A percentile compares a stretch with the other conserved stretches of the same genome.
Conservation (phyloP, 2,329 filamentous ascomycete species). For the Whalleya microplaca region DNA sequence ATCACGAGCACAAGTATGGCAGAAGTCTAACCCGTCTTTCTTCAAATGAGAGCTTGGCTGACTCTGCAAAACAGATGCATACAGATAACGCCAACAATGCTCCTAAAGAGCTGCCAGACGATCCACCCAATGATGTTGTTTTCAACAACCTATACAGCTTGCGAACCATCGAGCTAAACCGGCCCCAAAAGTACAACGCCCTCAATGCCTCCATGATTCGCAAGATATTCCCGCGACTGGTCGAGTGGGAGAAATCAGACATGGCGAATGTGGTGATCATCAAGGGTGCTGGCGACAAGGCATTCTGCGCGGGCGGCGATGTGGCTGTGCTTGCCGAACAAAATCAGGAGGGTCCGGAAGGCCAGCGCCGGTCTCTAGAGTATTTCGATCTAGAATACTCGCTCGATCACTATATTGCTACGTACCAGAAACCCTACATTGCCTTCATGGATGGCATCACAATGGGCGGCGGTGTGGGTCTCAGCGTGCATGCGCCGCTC, state of each 20-base stretch:
- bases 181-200: conserved; percentile 88
- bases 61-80: conserved; percentile 40
- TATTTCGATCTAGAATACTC: conserved; percentile 97
- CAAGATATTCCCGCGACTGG: conserved; percentile 86
- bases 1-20: conserved; percentile 55
- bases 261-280: conserved; percentile 91
- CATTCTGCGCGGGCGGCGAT: conserved; percentile 93
- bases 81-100: conserved; percentile 32
- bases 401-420: conserved; percentile 93
- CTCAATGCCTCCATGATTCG: conserved; percentile 93
- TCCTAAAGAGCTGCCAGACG: conserved; percentile 63
- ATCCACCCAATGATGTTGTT: conserved; percentile 87
- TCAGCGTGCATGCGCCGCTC: conserved; percentile 94
- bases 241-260: conserved; percentile 94
- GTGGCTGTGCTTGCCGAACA: conserved; percentile 76
- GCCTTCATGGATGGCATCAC: conserved; percentile 98
- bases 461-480: conserved; percentile 95
- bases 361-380: conserved; percentile 74
- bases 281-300: conserved; percentile 83
- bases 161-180: conserved; percentile 91
- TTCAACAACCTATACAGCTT: conserved; percentile 90
- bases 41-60: conserved; percentile 1
- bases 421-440: conserved; percentile 89
- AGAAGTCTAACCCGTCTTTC: background rate
- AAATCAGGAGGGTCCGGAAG: conserved; percentile 70